Base-by-base conservation (phyloP, 306 rosid genomes). In the Cyclanthera cordifolia region DNA sequence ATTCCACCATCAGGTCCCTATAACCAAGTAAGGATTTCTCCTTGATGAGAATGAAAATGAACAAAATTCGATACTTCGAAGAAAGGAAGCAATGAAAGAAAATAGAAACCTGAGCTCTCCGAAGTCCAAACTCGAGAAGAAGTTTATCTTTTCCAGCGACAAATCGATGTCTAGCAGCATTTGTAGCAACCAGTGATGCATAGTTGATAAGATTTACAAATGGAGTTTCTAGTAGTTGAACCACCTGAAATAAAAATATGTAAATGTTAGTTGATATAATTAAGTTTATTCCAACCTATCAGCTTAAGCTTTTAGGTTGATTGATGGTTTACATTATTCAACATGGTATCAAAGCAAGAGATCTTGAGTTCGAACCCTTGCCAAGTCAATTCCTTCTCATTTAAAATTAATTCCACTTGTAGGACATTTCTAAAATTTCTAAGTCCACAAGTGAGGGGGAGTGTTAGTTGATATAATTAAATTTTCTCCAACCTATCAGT, bases 1-100 rank as follows among this genome's bases (percentile, higher is more conserved):
- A 91, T 68, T 79, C 95, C 97, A 68, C 97, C 97, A 79, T 91
- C 97, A 78, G 97, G 97, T 63, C 97, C 97, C 97, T 88, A 75
- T 45, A 24, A 57, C 20, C 77, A 77, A 72, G 25, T 25, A 68
- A 75, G 34, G 21, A 76, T 50, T 70, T 80, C 17, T 24, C 73
- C 71, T 70, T 16, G 30, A 73, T 69, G 20, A 73, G 71, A 15
- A 69, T 51, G 21, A 67, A 34, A 15, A 69, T 51, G 21, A 67
- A 34, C 49, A 27, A 25, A 51, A 25, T 45, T 20, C 2, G 53
- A 47, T 43, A 66, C 47, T 56, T 16, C 21, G 16, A 70, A 79
- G 28, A 59, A 72, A 53, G 46, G 59, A 66, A 66, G 15, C 41
- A 68, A 75, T 19, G 65, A 75, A 55, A 75, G 24, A 70, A 70